phyloP scores from a whole-genome alignment of 2,329 filamentous ascomycete species.

The Arthrinium phaeospermum region DNA sequence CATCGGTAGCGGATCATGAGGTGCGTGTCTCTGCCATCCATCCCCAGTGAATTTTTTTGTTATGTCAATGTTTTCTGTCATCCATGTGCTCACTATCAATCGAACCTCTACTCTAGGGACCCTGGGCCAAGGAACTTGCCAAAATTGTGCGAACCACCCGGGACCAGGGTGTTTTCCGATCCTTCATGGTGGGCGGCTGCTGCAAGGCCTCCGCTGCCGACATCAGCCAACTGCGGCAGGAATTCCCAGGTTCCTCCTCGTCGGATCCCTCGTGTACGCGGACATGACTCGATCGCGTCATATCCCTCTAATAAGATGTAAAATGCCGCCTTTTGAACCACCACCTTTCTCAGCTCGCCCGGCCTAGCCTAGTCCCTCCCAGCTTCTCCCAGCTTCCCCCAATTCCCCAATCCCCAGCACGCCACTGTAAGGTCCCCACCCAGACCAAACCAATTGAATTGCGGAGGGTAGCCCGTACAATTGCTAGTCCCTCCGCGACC shows the following conservation, averaged over 20 bases:
- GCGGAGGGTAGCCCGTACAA: neutral
- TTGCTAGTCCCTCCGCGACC: neutral
- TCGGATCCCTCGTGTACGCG: neutral
- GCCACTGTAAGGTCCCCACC: neutral
- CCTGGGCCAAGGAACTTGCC: conserved; percentile 55
- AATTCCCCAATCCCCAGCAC: neutral
- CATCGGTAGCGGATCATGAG: neutral
- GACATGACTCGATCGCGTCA: conserved; percentile 6
- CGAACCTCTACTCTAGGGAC: conserved; percentile 28
- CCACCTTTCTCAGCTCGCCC: neutral
- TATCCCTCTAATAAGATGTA: conserved; percentile 3
- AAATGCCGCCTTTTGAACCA: neutral
- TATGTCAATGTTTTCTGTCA: neutral
- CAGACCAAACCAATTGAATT: conserved; percentile 10
- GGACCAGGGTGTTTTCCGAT: conserved; percentile 46
- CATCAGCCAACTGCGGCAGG: conserved; percentile 67
- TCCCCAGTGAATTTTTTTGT: neutral
- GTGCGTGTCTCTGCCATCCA: neutral
- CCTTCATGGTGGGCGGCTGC: conserved; percentile 58
- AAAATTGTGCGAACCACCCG: conserved; percentile 46
- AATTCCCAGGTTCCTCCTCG: conserved; percentile 22
- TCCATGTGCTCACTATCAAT: neutral
- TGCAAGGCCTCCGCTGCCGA: conserved; percentile 66
- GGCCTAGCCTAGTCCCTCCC: neutral
- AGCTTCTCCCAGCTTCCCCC: neutral